Evolutionary conservation across 306 rosid genomes (phyloP).

Genomic region (Castanopsis chinensis): DNA sequence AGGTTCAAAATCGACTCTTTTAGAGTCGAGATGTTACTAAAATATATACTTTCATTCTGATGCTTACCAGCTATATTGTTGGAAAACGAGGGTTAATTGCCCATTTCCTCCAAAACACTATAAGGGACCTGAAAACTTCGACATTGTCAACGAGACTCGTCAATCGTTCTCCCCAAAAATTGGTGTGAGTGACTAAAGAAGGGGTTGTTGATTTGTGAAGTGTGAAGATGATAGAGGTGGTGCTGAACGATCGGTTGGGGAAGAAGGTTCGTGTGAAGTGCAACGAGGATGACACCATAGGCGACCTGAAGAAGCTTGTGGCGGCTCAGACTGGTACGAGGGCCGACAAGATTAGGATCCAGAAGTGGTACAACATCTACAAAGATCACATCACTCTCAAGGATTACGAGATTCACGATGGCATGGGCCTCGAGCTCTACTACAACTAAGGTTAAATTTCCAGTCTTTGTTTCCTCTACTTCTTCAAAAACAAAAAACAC

Average conservation of each 20-base stretch:
- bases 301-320: slow-evolving; percentile 88
- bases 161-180: no score
- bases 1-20: no score
- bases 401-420: slow-evolving; percentile 90
- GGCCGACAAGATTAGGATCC: slow-evolving; percentile 74
- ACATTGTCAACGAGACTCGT: no score
- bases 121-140: no score
- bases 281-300: slow-evolving; percentile 89
- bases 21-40: no score
- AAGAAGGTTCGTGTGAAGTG: slow-evolving; percentile 95
- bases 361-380: slow-evolving; percentile 82
- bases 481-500: no score
- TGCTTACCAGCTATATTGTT: no score
- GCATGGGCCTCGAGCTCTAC: slow-evolving; percentile 98
- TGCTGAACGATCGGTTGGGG: slow-evolving; percentile 81
- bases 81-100: no score
- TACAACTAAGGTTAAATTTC: slow-evolving; percentile 46
- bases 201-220: not conserved
- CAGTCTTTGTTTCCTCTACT: not conserved
- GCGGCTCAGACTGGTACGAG: slow-evolving; percentile 95
- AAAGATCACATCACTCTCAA: slow-evolving; percentile 86
- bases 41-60: no score
- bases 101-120: no score
- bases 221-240: slow-evolving; percentile 91
- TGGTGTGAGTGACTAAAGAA: no score